Base-by-base conservation (phyloP, 805 yeast species). In the Teunomyces panamensis region DNA sequence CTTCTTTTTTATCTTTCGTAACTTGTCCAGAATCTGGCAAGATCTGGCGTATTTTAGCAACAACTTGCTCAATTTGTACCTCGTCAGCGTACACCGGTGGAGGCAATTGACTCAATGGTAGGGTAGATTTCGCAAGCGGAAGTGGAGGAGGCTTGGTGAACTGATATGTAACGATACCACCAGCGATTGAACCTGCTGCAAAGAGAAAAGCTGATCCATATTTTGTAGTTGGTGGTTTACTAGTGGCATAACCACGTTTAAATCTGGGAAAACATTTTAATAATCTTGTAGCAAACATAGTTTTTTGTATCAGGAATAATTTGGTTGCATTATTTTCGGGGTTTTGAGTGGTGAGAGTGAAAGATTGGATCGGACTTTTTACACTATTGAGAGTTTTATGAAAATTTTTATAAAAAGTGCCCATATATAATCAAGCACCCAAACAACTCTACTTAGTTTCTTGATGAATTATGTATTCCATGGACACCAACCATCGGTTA, bases 51-150 rank as follows among this genome's bases (percentile, higher is more conserved):
- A 67, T 58, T 39, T 63, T 63, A 4, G 37, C 42, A 24, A 67
- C 57, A 7, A 67, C 71, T 32, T 32, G 39, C 3, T 51, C 50
- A 5, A 65, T 39, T 13, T 63, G 58, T 4, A 42, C 43, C 2
- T 48, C 54, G 9, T 50, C 41, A 9, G 64, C 63, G 49, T 67
- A 67, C 2, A 30, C 10, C 0, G 71, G 71, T 2, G 67, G 36
- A 1, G 29, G 29, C 32, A 60, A 37, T 27, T 52, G 39, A 14
- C 46, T 42, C 6, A 63, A 39, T 8, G 52, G 52, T 24, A 60
- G 48, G 3, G 60, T 59, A 2, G 64, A 60, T 14, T 30, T n/a
- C 14, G 10, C 13, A 16, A 26, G 35, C 6, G 5, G 29, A 14
- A 29, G 13, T 9, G 11, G 39, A 3, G 20, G 27, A 16, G 26